Evolutionary conservation across 305 asterid species (phyloP).

Genomic region (Solanum aculeatissimum): DNA sequence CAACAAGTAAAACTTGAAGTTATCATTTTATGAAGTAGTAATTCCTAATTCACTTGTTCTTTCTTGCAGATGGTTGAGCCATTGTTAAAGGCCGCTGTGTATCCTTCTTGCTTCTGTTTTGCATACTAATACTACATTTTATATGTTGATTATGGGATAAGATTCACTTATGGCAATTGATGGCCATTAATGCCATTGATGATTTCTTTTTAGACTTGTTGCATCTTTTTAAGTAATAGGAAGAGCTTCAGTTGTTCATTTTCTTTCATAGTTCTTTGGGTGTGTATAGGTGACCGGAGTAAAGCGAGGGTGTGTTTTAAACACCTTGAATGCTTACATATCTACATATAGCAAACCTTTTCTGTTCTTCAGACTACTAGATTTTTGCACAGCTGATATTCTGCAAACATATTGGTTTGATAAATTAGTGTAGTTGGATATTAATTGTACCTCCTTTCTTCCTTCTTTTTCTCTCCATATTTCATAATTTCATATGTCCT

Average conservation of each 20-base stretch:
- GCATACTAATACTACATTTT: background rate
- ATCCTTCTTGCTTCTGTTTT: background rate
- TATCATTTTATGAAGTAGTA: background rate
- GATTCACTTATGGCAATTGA: background rate
- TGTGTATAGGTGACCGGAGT: background rate
- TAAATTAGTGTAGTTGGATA: background rate
- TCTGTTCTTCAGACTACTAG: background rate
- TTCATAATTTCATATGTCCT: background rate
- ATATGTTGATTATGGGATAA: background rate
- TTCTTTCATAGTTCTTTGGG: background rate
- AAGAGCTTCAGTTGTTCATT: background rate
- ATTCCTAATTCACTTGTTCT: constrained; percentile 2
- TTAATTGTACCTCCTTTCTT: background rate
- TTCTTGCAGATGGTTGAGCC: constrained; percentile 81
- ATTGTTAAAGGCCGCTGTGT: constrained; percentile 65
- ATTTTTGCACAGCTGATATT: background rate
- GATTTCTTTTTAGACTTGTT: background rate
- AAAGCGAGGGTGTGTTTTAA: background rate
- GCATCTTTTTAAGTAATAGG: background rate
- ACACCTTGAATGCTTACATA: background rate
- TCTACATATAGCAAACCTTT: background rate
- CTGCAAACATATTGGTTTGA: background rate
- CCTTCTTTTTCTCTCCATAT: background rate
- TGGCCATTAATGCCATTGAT: background rate
- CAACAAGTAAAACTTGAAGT: background rate